Conservation (phyloP, 2,329 filamentous ascomycete genomes). For the Cytospora leucostoma region DNA sequence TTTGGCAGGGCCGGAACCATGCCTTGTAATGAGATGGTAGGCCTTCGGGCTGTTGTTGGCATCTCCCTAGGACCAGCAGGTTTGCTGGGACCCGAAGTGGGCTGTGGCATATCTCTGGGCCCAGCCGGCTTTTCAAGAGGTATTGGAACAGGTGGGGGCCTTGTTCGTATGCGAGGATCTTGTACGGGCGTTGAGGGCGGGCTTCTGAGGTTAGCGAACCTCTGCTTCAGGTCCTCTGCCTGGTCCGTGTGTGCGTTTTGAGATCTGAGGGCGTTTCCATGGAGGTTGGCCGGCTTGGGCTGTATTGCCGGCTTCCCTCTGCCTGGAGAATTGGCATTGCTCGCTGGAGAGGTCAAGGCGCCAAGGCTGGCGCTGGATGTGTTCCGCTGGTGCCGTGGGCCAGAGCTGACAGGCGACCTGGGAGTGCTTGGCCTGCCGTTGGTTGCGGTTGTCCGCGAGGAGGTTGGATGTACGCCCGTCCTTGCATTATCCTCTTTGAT, state of each 20-base stretch:
- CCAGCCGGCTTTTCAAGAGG: slow-evolving; percentile 13
- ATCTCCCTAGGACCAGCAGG: slow-evolving; percentile 45
- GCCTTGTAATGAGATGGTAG: slow-evolving; percentile 52
- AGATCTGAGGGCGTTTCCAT: slow-evolving; percentile 58
- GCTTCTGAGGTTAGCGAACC: slow-evolving; percentile 60
- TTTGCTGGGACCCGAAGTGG: slow-evolving; percentile 1
- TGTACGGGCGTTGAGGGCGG: slow-evolving; percentile 41
- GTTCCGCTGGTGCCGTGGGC: background rate
- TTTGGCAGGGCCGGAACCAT: slow-evolving; percentile 64
- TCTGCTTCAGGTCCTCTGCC: slow-evolving; percentile 52
- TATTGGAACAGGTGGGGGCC: slow-evolving; percentile 43
- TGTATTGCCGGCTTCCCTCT: slow-evolving; percentile 53
- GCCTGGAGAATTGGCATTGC: slow-evolving; percentile 27
- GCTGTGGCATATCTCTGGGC: slow-evolving; percentile 49
- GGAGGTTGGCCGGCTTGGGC: slow-evolving; percentile 68
- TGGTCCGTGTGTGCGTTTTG: slow-evolving; percentile 34
- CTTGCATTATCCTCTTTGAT: slow-evolving; percentile 66
- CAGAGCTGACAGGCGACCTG: background rate
- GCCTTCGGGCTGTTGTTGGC: slow-evolving; percentile 44
- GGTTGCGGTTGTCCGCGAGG: slow-evolving; percentile 10
- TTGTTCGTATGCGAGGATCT: slow-evolving; percentile 55
- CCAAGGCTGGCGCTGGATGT: background rate
- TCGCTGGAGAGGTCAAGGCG: background rate
- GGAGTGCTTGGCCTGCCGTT: slow-evolving; percentile 14
- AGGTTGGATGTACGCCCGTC: slow-evolving; percentile 57